These are phyloP conservation scores for Plasmodium coatneyi DNA, from an alignment of 169 alveolate species.

Conservation along the genomic window DNA sequence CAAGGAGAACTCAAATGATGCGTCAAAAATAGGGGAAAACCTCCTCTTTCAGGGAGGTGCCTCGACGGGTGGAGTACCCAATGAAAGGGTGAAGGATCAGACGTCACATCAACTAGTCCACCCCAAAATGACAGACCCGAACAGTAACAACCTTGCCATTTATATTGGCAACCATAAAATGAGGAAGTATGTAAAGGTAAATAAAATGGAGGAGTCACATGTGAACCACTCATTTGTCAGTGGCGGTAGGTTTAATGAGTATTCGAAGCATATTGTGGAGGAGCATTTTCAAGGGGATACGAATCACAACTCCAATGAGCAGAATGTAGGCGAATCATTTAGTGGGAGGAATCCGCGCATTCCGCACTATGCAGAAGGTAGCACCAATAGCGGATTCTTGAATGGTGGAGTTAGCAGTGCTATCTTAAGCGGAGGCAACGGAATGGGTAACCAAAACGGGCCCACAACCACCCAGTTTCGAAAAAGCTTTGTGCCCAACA, in stretches of 20 bases:
- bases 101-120: not conserved
- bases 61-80: not conserved
- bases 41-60: not conserved
- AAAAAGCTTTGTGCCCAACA: not conserved
- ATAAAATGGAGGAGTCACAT: not conserved
- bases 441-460: not conserved
- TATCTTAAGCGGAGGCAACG: not conserved
- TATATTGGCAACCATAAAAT: not conserved
- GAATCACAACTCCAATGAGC: not conserved
- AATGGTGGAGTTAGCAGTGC: not conserved
- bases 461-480: not conserved
- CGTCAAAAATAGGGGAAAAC: not conserved
- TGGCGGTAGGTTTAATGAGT: not conserved
- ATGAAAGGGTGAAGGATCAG: not conserved
- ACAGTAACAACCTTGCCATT: not conserved
- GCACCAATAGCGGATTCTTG: not conserved
- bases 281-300: not conserved
- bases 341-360: not conserved
- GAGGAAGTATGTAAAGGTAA: not conserved
- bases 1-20: constrained; percentile 9
- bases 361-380: not conserved
- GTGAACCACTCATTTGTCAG: not conserved
- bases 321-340: not conserved
- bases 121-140: not conserved
- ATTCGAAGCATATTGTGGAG: not conserved